These are phyloP conservation scores for Fraxinus cuspidata DNA, from an alignment of 257 asterid genomes.

Conservation along the genomic window DNA sequence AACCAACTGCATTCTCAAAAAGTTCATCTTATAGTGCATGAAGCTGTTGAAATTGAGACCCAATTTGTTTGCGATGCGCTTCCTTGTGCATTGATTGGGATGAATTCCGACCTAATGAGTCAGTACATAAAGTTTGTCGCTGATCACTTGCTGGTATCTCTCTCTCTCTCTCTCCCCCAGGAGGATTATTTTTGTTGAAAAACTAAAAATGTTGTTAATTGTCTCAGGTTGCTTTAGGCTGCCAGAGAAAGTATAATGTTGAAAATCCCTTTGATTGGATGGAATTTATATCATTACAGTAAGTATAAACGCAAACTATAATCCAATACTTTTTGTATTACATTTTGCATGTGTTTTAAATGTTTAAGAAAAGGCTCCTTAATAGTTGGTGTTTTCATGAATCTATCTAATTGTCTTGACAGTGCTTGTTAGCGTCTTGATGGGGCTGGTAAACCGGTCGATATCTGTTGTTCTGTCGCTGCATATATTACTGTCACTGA, in stretches of 20 bases:
- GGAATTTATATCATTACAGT: slow-evolving; percentile 77
- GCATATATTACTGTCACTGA: background rate
- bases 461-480: background rate
- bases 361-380: too few relatives aligned
- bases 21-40: slow-evolving; percentile 68
- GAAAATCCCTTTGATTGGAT: slow-evolving; percentile 89
- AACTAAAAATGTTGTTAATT: slow-evolving; percentile 1
- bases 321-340: background rate
- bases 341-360: background rate
- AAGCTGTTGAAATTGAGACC: slow-evolving; percentile 81
- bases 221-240: slow-evolving; percentile 64
- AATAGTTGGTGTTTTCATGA: background rate
- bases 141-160: slow-evolving; percentile 64
- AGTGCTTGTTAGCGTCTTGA: background rate
- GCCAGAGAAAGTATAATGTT: slow-evolving; percentile 48
- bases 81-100: slow-evolving; percentile 81
- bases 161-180: slow-evolving; percentile 25
- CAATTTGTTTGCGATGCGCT: slow-evolving; percentile 80
- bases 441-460: background rate
- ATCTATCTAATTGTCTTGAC: background rate
- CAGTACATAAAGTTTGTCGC: slow-evolving; percentile 74
- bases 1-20: slow-evolving; percentile 52
- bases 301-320: slow-evolving; percentile 30
- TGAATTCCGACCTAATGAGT: slow-evolving; percentile 68
- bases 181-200: background rate